Base-by-base conservation (phyloP, 495 filamentous ascomycete species). In the Trichoderma reesei region DNA sequence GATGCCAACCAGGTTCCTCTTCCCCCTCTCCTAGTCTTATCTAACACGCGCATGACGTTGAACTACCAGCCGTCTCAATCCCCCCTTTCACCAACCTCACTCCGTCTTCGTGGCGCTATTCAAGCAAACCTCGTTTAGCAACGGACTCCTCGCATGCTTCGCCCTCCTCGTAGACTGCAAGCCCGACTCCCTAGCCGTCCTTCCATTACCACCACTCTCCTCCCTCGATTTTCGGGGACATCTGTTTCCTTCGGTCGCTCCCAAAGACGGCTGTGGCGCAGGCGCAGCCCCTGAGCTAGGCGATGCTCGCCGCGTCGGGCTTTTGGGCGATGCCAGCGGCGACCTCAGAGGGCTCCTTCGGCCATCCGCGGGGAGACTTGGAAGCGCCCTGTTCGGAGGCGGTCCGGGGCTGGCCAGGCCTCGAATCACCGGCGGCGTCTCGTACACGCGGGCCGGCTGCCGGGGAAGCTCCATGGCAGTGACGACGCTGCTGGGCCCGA, bases 401-500 rank as follows among this genome's bases (percentile, higher is more conserved):
- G 73, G 73, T 9, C 71, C 73, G 18, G 71, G 71, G 5, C 68
- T 71, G 41, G 65, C 68, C 2, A 65, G 64, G 10, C 68, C 65
- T 0, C 69, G 66, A 16, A 69, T 66, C 60, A 69, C 69, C 3
- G 68, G 61, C 5, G 65, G 60, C 4, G 48, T 64, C 14, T 70
- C 67, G 42, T 68, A 70, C 4, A 64, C 63, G 26, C 68, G 67
- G n/a, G 66, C 34, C 10, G 68, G 67, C 3, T 62, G 68, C 20
- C 63, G 61, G 3, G 72, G 69, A 34, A 68, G 67, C 5, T 65
- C 46, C 0, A 69, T 68, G 0, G 61, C 42, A 14, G 64, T 60
- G 38, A 38, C 51, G 26, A 38, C 51, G 26, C 51, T 34, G 11
- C 9, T 36, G 20, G 33, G 11, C 4, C 26, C 16, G 11, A 33